These are phyloP conservation scores for Tubosaeta brunneosetosa DNA, from an alignment of 768 basidiomycete species.

Conservation along the genomic window DNA sequence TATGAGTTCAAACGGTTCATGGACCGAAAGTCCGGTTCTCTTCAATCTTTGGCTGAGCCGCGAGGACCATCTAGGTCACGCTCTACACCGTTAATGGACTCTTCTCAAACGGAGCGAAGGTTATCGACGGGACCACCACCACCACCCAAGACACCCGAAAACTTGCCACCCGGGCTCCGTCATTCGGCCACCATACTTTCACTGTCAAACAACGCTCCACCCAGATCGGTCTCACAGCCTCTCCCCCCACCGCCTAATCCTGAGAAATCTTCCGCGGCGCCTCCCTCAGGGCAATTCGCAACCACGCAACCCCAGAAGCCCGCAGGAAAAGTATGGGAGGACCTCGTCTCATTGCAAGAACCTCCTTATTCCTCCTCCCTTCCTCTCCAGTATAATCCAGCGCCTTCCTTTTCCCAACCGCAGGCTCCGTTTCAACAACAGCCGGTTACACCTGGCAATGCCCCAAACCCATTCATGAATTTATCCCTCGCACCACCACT, in stretches of 20 bases:
- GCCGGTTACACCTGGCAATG: not conserved
- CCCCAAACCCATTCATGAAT: conserved; percentile 21
- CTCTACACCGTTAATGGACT: conserved; percentile 14
- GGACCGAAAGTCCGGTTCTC: conserved; percentile 36
- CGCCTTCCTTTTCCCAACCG: conserved; percentile 12
- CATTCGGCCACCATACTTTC: conserved; percentile 11
- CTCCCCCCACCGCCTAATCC: conserved; percentile 10
- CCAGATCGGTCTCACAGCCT: conserved; percentile 36
- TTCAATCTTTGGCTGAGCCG: conserved; percentile 39
- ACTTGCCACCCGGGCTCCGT: conserved; percentile 18
- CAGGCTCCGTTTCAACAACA: conserved; percentile 12
- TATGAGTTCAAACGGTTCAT: conserved; percentile 75
- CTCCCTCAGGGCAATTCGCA: conserved; percentile 4
- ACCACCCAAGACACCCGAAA: conserved; percentile 27
- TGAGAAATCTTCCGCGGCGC: conserved; percentile 13
- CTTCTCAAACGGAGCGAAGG: conserved; percentile 10
- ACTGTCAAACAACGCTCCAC: conserved; percentile 8
- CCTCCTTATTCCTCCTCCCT: conserved; percentile 38
- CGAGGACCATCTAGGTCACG: conserved; percentile 30
- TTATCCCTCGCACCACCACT: conserved; percentile 8
- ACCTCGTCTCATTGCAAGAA: conserved; percentile 46
- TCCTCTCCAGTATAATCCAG: conserved; percentile 39
- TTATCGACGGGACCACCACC: conserved; percentile 23
- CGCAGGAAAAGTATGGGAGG: conserved; percentile 51
- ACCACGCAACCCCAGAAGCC: conserved; percentile 14